Conservation (phyloP, 2,329 filamentous ascomycete species). For the Trichocomaceae sp. region DNA sequence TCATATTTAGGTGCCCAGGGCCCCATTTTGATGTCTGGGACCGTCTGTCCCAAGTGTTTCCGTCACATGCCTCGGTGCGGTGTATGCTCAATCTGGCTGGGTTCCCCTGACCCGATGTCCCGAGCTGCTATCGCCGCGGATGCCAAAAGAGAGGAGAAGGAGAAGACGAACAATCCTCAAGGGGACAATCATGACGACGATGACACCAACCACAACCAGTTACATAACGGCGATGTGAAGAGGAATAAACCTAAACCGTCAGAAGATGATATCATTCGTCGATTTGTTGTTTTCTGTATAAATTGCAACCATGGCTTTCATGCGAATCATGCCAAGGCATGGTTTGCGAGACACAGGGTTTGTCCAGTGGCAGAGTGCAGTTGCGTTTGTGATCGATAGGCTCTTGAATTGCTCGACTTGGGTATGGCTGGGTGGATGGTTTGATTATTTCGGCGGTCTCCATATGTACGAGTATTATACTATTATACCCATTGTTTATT, state of each 20-base stretch:
- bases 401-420: background rate
- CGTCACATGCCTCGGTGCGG: conserved; percentile 58
- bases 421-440: background rate
- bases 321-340: conserved; percentile 55
- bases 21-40: conserved; percentile 37
- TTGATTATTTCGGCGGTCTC: background rate
- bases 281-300: conserved; percentile 56
- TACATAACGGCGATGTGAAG: background rate
- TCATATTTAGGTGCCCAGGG: conserved; percentile 10
- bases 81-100: conserved; percentile 57
- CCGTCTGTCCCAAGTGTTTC: conserved; percentile 56
- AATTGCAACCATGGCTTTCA: conserved; percentile 59
- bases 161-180: conserved; percentile 1
- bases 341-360: conserved; percentile 46
- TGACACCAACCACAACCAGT: background rate
- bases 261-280: conserved; percentile 44
- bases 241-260: conserved; percentile 13
- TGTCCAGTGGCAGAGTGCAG: conserved; percentile 37
- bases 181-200: background rate
- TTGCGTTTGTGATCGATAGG: conserved; percentile 35
- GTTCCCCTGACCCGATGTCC: conserved; percentile 50
- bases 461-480: conserved; percentile 12
- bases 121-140: conserved; percentile 31
- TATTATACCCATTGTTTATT: conserved; percentile 7
- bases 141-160: conserved; percentile 18